Evolutionary conservation across 805 yeast genomes (phyloP).

Genomic region (Candida takata): DNA sequence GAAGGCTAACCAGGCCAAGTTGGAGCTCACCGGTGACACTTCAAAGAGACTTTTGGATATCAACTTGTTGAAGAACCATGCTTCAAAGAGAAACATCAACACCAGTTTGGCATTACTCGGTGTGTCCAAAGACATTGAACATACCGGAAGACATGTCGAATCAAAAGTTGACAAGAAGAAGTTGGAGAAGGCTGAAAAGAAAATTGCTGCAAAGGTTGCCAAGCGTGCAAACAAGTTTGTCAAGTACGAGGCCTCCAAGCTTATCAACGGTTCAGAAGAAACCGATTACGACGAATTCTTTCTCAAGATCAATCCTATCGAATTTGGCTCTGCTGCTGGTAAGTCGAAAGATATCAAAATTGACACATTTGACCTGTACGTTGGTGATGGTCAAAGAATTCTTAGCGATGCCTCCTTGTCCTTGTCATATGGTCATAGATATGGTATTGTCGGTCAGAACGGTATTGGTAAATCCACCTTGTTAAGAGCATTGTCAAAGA

Average conservation of each 20-base stretch:
- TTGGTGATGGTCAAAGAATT: conserved; percentile 93
- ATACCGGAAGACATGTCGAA: conserved; percentile 86
- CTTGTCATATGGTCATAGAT: conserved; percentile 85
- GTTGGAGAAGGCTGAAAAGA: conserved; percentile 93
- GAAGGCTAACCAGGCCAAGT: conserved; percentile 61
- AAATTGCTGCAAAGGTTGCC: conserved; percentile 95
- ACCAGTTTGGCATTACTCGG: conserved; percentile 71
- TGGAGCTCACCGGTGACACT: conserved; percentile 77
- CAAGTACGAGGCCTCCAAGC: conserved; percentile 88
- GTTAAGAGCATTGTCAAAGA: conserved; percentile 81
- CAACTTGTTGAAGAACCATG: conserved; percentile 58
- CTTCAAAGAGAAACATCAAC: conserved; percentile 61
- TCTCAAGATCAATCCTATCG: conserved; percentile 91
- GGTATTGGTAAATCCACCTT: conserved; percentile 99
- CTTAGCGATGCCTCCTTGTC: conserved; percentile 82
- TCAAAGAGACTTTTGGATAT: conserved; percentile 80
- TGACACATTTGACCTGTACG: conserved; percentile 88
- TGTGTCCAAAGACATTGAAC: conserved; percentile 80
- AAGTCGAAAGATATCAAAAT: conserved; percentile 94
- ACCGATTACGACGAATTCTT: conserved; percentile 92
- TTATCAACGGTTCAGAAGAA: conserved; percentile 54
- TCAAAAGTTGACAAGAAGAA: conserved; percentile 94
- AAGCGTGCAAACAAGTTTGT: conserved; percentile 77
- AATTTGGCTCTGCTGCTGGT: conserved; percentile 84
- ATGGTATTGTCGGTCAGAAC: conserved; percentile 97